Percentiles rank a stretch among this genome's conserved stretches.
phyloP scores from a whole-genome alignment of 768 basidiomycete genomes.

The Tephrocybe rancida region DNA sequence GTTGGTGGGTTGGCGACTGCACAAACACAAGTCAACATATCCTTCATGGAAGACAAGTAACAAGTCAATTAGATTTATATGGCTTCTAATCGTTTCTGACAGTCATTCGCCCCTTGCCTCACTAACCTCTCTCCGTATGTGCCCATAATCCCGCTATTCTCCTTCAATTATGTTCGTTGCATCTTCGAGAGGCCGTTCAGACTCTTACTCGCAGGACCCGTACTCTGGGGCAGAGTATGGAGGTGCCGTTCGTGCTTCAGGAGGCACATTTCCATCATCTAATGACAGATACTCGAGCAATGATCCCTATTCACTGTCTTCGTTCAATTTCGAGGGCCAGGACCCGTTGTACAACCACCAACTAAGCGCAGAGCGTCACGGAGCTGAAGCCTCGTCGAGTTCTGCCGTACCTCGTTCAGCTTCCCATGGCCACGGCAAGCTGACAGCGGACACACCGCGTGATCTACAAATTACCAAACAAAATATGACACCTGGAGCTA shows the following conservation, averaged over 20 bases:
- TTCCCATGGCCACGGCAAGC: neutral
- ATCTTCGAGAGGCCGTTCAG: conserved; percentile 6
- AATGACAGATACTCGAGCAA: neutral
- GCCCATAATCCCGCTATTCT: neutral
- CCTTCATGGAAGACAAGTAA: neutral
- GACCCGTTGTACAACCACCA: conserved; percentile 8
- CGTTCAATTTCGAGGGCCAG: conserved; percentile 3
- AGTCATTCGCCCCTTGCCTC: neutral
- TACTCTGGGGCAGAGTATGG: conserved; percentile 2
- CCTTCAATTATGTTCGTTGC: conserved; percentile 9
- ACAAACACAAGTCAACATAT: conserved; percentile 20
- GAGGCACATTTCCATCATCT: neutral
- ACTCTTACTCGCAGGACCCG: conserved; percentile 3
- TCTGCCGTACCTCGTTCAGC: conserved; percentile 4
- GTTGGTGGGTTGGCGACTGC: conserved; percentile 1
- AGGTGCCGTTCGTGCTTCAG: neutral
- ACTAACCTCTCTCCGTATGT: neutral
- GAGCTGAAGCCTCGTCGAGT: neutral
- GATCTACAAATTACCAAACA: conserved; percentile 1
- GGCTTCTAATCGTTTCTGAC: neutral
- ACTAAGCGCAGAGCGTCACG: conserved; percentile 8
- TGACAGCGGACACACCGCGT: neutral
- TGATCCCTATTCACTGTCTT: conserved; percentile 1
- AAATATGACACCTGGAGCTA: neutral
- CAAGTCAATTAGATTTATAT: neutral